A percentile compares a stretch with the other conserved stretches of the same genome.
phyloP scores from a whole-genome alignment of 345 rosid species.

The Fremontodendron californicum region DNA sequence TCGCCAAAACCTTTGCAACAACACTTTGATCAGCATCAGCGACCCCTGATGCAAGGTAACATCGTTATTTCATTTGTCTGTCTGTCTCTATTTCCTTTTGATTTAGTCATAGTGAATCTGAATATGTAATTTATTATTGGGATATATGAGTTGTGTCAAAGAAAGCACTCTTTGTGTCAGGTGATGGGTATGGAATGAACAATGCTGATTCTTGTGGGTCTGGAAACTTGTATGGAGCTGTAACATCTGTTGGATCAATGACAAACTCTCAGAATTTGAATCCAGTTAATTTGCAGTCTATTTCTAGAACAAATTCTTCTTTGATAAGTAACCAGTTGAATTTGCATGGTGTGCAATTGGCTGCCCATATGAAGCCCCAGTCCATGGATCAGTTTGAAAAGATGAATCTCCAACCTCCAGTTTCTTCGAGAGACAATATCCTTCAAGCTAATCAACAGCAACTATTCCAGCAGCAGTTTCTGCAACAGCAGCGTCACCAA shows the following conservation, averaged over 20 bases:
- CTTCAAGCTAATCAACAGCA: slow-evolving; percentile 59
- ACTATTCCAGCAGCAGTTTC: slow-evolving; percentile 52
- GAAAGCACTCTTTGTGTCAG: slow-evolving; percentile 35
- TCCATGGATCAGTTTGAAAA: slow-evolving; percentile 51
- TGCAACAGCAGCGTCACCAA: slow-evolving; percentile 50
- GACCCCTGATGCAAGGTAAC: slow-evolving; percentile 57
- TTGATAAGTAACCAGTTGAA: slow-evolving; percentile 47
- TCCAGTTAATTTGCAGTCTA: slow-evolving; percentile 49
- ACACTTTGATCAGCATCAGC: slow-evolving; percentile 66
- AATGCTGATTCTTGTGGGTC: slow-evolving; percentile 54
- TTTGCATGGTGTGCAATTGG: slow-evolving; percentile 43
- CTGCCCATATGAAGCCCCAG: slow-evolving; percentile 37
- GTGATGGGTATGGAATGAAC: slow-evolving; percentile 62
- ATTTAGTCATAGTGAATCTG: neutral
- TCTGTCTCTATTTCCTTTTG: slow-evolving; percentile 5
- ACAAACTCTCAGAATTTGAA: slow-evolving; percentile 48
- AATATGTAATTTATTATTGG: slow-evolving; percentile 20
- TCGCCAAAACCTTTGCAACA: slow-evolving; percentile 60
- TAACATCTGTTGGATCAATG: slow-evolving; percentile 48
- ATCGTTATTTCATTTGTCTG: slow-evolving; percentile 6
- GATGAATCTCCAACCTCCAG: slow-evolving; percentile 43
- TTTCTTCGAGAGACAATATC: slow-evolving; percentile 46
- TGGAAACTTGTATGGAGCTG: slow-evolving; percentile 55
- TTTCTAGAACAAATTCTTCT: slow-evolving; percentile 48
- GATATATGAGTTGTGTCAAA: slow-evolving; percentile 14